phyloP scores from a whole-genome alignment of 164 flowering plant species.

The Nymphaea colorata region DNA sequence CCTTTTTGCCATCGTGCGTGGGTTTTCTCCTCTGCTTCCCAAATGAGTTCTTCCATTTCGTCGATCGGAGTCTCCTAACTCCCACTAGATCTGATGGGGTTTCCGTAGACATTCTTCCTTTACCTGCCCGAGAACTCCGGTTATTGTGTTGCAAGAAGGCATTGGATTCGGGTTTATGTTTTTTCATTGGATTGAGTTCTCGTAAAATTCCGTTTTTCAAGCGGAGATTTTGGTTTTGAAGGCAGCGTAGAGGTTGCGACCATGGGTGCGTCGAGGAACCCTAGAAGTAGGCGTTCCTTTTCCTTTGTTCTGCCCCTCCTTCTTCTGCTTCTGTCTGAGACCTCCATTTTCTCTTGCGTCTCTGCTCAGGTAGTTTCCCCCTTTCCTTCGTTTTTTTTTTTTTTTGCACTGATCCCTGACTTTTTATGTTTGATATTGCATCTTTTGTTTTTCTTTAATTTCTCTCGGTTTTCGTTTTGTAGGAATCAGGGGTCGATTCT shows the following conservation, averaged over 20 bases:
- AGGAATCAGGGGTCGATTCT: constrained; percentile 22
- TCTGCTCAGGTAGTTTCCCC: constrained; percentile 9
- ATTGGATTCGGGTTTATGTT: too few relatives aligned
- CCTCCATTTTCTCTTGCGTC: constrained; percentile 2
- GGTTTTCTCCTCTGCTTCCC: too few relatives aligned
- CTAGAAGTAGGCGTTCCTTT: constrained; percentile 4
- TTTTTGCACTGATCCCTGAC: neutral
- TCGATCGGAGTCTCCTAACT: too few relatives aligned
- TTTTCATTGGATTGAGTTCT: too few relatives aligned
- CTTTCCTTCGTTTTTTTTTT: neutral
- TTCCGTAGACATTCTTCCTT: too few relatives aligned
- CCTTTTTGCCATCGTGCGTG: too few relatives aligned
- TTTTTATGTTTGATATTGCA: neutral
- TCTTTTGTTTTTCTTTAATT: neutral
- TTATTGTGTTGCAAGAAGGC: too few relatives aligned
- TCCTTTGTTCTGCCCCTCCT: constrained; percentile 4
- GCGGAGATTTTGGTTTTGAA: neutral
- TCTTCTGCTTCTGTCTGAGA: constrained; percentile 1
- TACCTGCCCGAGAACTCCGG: too few relatives aligned
- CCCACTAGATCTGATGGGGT: too few relatives aligned
- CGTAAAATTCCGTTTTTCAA: too few relatives aligned
- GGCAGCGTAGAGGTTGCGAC: constrained; percentile 5
- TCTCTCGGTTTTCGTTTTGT: neutral
- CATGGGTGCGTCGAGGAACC: constrained; percentile 11
- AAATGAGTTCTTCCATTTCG: too few relatives aligned